Evolutionary conservation across 495 filamentous ascomycete genomes (phyloP), one percentile per base, ranked within the genome.

Genomic region (Penicillium subrubescens): DNA sequence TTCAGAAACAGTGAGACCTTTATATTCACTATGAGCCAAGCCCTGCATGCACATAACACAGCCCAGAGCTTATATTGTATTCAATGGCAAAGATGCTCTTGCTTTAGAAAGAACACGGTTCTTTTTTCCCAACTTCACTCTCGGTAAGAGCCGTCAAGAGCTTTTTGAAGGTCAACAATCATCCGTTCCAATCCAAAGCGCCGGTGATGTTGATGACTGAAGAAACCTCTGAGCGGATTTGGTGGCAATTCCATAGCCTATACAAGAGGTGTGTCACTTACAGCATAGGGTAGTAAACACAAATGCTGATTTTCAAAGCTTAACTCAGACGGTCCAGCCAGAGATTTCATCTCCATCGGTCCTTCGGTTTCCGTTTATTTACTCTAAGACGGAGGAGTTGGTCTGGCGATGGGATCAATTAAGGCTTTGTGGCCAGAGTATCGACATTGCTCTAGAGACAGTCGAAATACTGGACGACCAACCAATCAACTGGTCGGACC

Each of bases 361-460:
- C 57, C 39, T 5, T 41, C 37, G 37, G 6, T 41, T 41, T 41
- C 63, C 63, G 35, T 65, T 60, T 34, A 60, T 60, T 12, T 65
- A 57, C 54, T 60, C 63, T 19, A 65, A 65, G 58, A 65, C 63
- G 23, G 57, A 60, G 51, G 57, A 61, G 57, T 51, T 65, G 21
- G 63, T 65, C 44, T 65, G 57, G 63, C 60, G 60, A 34, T 61
- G 57, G 63, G 57, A 61, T 46, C 57, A 61, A n/a, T n/a, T n/a
- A n/a, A n/a, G n/a, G n/a, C n/a, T n/a, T n/a, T n/a, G n/a, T n/a
- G n/a, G n/a, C n/a, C 62, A 64, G 48, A 61, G 59, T 39, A 61
- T 61, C 34, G 41, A 61, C 46, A 54, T 53, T 41, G 37, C 37
- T 41, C 37, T 41, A 17, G 37, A 41, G 15, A 41, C 37, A 2